A percentile compares a stretch with the other conserved stretches of the same genome.
phyloP scores from a whole-genome alignment of 495 filamentous ascomycete species.

The Saxophila tyrrhenica region DNA sequence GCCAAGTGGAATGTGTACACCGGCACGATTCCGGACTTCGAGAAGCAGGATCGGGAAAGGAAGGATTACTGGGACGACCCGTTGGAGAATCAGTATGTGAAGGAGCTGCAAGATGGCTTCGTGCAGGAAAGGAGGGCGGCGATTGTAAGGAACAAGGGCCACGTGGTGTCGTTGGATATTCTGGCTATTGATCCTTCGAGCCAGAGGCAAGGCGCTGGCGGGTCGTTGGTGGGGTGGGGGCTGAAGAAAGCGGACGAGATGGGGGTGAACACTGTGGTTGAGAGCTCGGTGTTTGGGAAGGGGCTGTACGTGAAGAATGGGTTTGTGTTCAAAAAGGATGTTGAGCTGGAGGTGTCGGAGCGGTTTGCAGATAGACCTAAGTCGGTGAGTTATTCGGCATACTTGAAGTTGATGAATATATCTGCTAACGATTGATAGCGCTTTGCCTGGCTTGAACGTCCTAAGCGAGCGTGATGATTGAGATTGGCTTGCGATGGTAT shows the following conservation, averaged over 20 bases:
- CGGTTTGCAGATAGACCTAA: neutral
- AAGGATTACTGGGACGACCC: constrained; percentile 7
- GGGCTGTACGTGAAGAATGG: constrained; percentile 33
- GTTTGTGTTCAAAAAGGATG: constrained; percentile 19
- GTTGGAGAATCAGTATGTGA: constrained; percentile 1
- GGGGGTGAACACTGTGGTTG: constrained; percentile 32
- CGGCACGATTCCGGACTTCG: constrained; percentile 1
- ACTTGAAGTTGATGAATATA: neutral
- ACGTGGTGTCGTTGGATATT: constrained; percentile 12
- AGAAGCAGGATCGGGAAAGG: neutral
- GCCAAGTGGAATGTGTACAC: constrained; percentile 14
- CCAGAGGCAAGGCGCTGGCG: constrained; percentile 12
- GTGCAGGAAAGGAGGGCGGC: constrained; percentile 4
- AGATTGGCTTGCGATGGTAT: too few species aligned
- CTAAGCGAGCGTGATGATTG: too few species aligned
- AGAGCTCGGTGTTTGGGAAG: constrained; percentile 34
- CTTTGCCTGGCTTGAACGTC: neutral
- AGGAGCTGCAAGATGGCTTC: neutral
- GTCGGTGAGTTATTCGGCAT: neutral
- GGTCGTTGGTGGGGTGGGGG: constrained; percentile 34
- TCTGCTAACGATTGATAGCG: neutral
- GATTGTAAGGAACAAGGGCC: constrained; percentile 1
- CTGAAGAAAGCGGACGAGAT: constrained; percentile 32
- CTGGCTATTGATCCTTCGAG: constrained; percentile 13
- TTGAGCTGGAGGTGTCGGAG: neutral